A percentile compares a stretch with the other conserved stretches of the same genome.
phyloP scores from a whole-genome alignment of 768 basidiomycete species.

The Calocybe cyanea region DNA sequence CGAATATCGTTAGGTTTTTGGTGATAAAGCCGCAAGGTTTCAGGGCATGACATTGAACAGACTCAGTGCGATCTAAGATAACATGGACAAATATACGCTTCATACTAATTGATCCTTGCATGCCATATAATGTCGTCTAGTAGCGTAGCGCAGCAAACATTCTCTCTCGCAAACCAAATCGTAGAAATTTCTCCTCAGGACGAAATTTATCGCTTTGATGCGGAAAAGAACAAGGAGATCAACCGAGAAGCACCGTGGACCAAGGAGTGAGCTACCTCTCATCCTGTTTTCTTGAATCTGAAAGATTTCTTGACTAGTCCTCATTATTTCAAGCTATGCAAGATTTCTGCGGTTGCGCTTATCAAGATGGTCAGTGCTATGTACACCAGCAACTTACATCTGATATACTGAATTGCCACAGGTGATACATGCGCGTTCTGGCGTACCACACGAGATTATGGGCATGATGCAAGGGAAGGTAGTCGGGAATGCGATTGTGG shows the following conservation, averaged over 20 bases:
- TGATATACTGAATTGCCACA: conserved; percentile 26
- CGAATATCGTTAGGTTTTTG: too few species aligned
- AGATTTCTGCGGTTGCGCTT: conserved; percentile 91
- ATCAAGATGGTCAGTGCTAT: conserved; percentile 78
- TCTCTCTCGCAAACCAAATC: conserved; percentile 69
- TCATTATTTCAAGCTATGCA: conserved; percentile 83
- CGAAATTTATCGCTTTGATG: conserved; percentile 75
- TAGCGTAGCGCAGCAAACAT: conserved; percentile 66
- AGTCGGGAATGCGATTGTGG: conserved; percentile 67
- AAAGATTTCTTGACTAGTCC: conserved; percentile 40
- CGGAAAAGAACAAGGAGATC: conserved; percentile 61
- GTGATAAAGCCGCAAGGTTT: too few species aligned
- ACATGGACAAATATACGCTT: conserved; percentile 1
- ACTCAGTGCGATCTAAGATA: not conserved
- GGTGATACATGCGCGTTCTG: conserved; percentile 98
- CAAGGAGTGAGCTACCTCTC: conserved; percentile 60
- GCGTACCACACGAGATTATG: conserved; percentile 98
- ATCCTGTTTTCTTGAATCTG: conserved; percentile 1
- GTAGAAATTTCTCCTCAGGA: conserved; percentile 70
- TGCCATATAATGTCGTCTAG: conserved; percentile 19
- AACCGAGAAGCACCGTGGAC: conserved; percentile 78
- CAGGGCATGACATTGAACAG: not conserved
- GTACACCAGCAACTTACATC: conserved; percentile 2
- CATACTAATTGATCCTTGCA: not conserved
- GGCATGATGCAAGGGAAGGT: conserved; percentile 99